These are phyloP conservation scores for Cordyceps tenuipes DNA, from an alignment of 2,329 filamentous ascomycete species.

Conservation along the genomic window DNA sequence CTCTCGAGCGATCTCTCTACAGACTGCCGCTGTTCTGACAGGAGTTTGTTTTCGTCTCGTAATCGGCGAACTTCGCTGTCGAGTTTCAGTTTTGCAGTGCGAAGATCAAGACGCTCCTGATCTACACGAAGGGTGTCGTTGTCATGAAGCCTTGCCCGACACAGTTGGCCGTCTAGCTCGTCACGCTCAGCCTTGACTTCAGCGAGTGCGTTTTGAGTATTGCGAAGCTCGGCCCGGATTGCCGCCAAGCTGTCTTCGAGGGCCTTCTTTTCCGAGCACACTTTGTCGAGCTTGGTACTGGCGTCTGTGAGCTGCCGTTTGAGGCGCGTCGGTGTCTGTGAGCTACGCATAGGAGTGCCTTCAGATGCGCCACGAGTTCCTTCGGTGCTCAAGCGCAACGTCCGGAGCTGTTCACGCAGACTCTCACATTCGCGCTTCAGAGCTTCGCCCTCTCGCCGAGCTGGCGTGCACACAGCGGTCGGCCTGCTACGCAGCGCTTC, in stretches of 20 bases:
- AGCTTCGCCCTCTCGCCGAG: constrained; percentile 20
- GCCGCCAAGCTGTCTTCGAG: constrained; percentile 56
- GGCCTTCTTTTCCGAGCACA: constrained; percentile 51
- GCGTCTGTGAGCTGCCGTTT: constrained; percentile 51
- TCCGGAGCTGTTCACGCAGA: constrained; percentile 31
- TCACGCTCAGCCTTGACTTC: constrained; percentile 58
- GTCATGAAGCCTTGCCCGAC: constrained; percentile 44
- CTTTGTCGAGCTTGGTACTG: constrained; percentile 47
- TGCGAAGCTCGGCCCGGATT: constrained; percentile 51
- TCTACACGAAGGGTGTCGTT: constrained; percentile 54
- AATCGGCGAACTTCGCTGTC: constrained; percentile 59
- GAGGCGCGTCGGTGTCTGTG: constrained; percentile 42
- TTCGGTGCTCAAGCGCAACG: constrained; percentile 20
- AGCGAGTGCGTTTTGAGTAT: constrained; percentile 46
- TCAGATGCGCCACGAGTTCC: constrained; percentile 19
- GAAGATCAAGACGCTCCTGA: constrained; percentile 60
- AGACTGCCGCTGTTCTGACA: constrained; percentile 47
- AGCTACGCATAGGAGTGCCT: constrained; percentile 22
- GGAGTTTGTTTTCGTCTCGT: constrained; percentile 52
- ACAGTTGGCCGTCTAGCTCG: constrained; percentile 54
- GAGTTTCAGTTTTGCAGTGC: constrained; percentile 57
- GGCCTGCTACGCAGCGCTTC: constrained; percentile 29
- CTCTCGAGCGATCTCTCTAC: constrained; percentile 57
- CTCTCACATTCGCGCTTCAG: constrained; percentile 21
- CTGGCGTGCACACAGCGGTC: neutral